A percentile compares a stretch with the other conserved stretches of the same genome.
These are phyloP conservation scores for Sclerotinia trifoliorum DNA, from an alignment of 2,329 filamentous ascomycete species.

Conservation along the genomic window DNA sequence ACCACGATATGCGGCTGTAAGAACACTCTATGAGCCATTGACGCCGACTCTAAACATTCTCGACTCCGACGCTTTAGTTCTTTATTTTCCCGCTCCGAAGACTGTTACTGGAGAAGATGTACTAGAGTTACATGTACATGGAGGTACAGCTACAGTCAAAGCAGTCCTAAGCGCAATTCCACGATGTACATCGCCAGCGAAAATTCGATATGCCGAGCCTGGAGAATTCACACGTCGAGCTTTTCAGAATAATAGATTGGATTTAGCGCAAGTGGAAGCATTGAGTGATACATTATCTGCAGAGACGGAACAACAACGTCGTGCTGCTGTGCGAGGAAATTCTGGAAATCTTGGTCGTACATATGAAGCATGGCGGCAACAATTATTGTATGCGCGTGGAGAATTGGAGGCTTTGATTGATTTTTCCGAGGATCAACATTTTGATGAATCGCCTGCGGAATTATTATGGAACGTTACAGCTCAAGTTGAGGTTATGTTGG, in stretches of 20 bases:
- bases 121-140: constrained; percentile 91
- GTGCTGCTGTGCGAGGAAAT: constrained; percentile 76
- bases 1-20: constrained; percentile 66
- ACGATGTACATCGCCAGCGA: constrained; percentile 42
- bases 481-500: constrained; percentile 61
- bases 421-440: constrained; percentile 96
- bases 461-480: constrained; percentile 67
- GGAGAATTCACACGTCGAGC: constrained; percentile 94
- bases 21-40: constrained; percentile 67
- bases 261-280: constrained; percentile 78
- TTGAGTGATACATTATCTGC: constrained; percentile 62
- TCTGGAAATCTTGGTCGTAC: constrained; percentile 66
- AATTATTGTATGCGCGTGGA: constrained; percentile 76
- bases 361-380: constrained; percentile 80
- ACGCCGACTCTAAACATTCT: constrained; percentile 41
- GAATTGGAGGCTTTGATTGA: constrained; percentile 96
- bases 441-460: constrained; percentile 78
- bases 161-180: constrained; percentile 80
- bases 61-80: constrained; percentile 68
- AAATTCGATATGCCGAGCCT: constrained; percentile 83
- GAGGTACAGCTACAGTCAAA: constrained; percentile 82
- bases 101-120: constrained; percentile 92
- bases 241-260: constrained; percentile 81
- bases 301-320: constrained; percentile 90
- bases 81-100: constrained; percentile 75